A percentile compares a stretch with the other conserved stretches of the same genome.
These are phyloP conservation scores for Pleurotus tuoliensis DNA, from an alignment of 768 basidiomycete species.

Conservation along the genomic window DNA sequence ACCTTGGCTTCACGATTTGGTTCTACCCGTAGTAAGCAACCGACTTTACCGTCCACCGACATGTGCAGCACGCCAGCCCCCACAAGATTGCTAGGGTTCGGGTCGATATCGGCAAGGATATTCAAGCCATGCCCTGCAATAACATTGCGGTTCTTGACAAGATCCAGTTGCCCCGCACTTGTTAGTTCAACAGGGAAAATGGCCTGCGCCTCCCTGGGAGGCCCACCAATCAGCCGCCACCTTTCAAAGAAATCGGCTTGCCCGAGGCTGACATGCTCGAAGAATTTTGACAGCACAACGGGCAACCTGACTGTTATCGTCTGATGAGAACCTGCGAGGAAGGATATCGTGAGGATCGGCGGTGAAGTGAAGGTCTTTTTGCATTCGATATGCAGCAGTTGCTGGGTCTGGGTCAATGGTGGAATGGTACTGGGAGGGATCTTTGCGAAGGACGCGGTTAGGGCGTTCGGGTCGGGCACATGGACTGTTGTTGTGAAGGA, in stretches of 20 bases:
- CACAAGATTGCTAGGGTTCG: conserved; percentile 91
- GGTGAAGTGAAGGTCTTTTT: conserved; percentile 75
- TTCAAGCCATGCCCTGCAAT: conserved; percentile 76
- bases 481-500: conserved; percentile 85
- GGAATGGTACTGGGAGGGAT: conserved; percentile 81
- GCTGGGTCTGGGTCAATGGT: conserved; percentile 86
- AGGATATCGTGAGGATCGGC: conserved; percentile 84
- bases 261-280: conserved; percentile 87
- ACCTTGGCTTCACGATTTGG: conserved; percentile 97
- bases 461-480: conserved; percentile 67
- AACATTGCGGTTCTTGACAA: conserved; percentile 68
- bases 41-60: conserved; percentile 89
- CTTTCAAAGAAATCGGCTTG: conserved; percentile 91
- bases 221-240: conserved; percentile 96
- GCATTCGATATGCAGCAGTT: conserved; percentile 92
- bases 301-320: conserved; percentile 81
- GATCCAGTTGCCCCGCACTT: conserved; percentile 66
- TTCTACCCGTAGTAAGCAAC: conserved; percentile 88
- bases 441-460: conserved; percentile 85
- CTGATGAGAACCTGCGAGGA: conserved; percentile 89
- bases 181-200: conserved; percentile 80
- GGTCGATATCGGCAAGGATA: conserved; percentile 81
- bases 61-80: conserved; percentile 96
- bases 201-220: conserved; percentile 86
- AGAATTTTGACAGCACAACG: conserved; percentile 85